These are phyloP conservation scores for Hypsizygus ulmarius DNA, from an alignment of 1,284 basidiomycete genomes.

Conservation along the genomic window DNA sequence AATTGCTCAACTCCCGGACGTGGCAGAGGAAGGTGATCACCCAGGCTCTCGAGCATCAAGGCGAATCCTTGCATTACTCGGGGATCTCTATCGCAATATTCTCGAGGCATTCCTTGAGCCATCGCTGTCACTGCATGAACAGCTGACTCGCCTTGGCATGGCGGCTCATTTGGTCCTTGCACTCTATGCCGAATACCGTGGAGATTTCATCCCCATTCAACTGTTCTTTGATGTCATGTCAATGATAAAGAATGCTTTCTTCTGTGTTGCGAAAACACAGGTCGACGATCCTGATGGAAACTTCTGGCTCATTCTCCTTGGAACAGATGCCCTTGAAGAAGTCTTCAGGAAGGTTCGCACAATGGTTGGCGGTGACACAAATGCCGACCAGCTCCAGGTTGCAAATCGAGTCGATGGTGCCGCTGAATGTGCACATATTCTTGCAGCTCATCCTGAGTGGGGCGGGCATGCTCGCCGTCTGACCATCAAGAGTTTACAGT, in stretches of 20 bases:
- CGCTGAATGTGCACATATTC: constrained; percentile 26
- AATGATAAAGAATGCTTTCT: constrained; percentile 35
- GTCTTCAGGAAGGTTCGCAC: constrained; percentile 33
- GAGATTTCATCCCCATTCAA: constrained; percentile 27
- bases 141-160: constrained; percentile 29
- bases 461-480: constrained; percentile 24
- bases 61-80: constrained; percentile 15
- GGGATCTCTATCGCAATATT: constrained; percentile 19
- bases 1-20: constrained; percentile 1
- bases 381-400: constrained; percentile 31
- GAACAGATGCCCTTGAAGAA: constrained; percentile 35
- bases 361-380: constrained; percentile 31
- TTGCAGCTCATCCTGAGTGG: constrained; percentile 33
- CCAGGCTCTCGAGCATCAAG: too few species aligned
- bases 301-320: constrained; percentile 33
- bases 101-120: constrained; percentile 24
- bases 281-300: constrained; percentile 27
- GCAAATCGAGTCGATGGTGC: constrained; percentile 22
- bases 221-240: constrained; percentile 29
- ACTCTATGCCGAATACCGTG: constrained; percentile 22
- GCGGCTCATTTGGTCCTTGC: constrained; percentile 31
- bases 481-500: constrained; percentile 11
- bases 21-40: too few species aligned
- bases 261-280: constrained; percentile 28
- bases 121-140: constrained; percentile 25